Evolutionary conservation across 805 yeast species (phyloP), one percentile per base, ranked within the genome.

Genomic region (Teunomyces aglyptinius): DNA sequence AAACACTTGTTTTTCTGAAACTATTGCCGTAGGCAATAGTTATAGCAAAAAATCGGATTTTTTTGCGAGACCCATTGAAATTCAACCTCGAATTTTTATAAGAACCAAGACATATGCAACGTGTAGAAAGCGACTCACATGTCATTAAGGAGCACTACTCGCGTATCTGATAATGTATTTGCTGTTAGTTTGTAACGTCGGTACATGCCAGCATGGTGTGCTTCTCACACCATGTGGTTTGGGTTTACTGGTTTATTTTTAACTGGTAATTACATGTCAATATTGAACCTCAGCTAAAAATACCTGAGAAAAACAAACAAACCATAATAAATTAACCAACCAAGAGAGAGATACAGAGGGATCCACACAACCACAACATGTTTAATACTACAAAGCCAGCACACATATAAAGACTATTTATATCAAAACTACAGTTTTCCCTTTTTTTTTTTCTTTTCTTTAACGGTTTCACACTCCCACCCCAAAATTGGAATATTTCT

Each of bases 261-360:
- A 36, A 36, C 39, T 4, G 15, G 24, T 20, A 20, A 20, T 20
- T 20, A n/a, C 15, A 12, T 35, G 11, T 22, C 13, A 31, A 31
- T 13, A 13, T n/a, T 31, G 33, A 15, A 13, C 33, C 8, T 31
- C 26, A 31, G 18, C 39, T 36, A 36, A 36, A 36, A 36, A 36
- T 36, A 36, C 39, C 13, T 5, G 27, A 36, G 15, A 36, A 36
- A 36, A 36, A 36, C 39, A 36, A 36, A 36, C 27, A 36, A 36
- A 19, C 18, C 16, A 31, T n/a, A n/a, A 3, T 13, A 31, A 31
- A 31, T 31, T 13, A 31, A 31, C 33, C 33, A 31, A 31, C 33
- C 18, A 31, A n/a, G 33, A 31, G 33, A 31, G 8, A 31, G 10
- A n/a, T 7, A 4, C 16, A 7, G 26, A 24, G 26, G 26, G 26